phyloP scores from a whole-genome alignment of 345 rosid species.

The Lepidium sativum region DNA sequence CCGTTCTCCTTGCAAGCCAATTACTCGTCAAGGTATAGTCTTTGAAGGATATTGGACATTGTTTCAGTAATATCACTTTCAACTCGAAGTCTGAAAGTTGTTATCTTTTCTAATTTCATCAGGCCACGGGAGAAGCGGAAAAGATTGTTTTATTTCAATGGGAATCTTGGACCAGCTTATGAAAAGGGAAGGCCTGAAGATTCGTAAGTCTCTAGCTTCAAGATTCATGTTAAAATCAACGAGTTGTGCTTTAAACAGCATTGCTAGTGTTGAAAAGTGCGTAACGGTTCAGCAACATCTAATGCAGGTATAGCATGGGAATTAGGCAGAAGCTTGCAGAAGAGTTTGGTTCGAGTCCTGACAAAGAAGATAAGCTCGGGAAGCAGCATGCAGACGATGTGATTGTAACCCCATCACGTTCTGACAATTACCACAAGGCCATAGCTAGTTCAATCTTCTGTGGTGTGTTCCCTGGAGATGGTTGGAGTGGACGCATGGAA shows the following conservation, averaged over 20 bases:
- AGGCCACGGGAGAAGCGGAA: conserved; percentile 77
- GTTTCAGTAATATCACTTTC: neutral
- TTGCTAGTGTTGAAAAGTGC: neutral
- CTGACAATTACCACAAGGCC: conserved; percentile 55
- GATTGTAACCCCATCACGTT: conserved; percentile 56
- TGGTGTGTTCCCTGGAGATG: conserved; percentile 97
- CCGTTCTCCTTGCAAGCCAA: conserved; percentile 39
- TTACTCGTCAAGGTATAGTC: conserved; percentile 60
- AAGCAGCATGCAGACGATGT: conserved; percentile 77
- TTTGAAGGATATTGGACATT: conserved; percentile 4
- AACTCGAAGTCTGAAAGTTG: neutral
- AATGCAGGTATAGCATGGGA: conserved; percentile 92
- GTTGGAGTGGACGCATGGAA: conserved; percentile 99
- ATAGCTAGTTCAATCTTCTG: conserved; percentile 81
- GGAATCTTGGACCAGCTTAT: conserved; percentile 93
- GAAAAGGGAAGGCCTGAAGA: conserved; percentile 77
- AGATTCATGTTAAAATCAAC: neutral
- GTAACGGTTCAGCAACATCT: neutral
- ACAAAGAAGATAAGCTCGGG: conserved; percentile 89
- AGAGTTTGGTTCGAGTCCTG: conserved; percentile 93
- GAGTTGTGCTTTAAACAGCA: neutral
- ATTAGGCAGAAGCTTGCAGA: conserved; percentile 81
- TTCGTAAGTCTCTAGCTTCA: conserved; percentile 46
- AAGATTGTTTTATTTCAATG: conserved; percentile 84
- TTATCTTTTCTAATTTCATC: conserved; percentile 8